Conservation (phyloP, 352 stramenopile genomes). For the Globisporangium splendens region DNA sequence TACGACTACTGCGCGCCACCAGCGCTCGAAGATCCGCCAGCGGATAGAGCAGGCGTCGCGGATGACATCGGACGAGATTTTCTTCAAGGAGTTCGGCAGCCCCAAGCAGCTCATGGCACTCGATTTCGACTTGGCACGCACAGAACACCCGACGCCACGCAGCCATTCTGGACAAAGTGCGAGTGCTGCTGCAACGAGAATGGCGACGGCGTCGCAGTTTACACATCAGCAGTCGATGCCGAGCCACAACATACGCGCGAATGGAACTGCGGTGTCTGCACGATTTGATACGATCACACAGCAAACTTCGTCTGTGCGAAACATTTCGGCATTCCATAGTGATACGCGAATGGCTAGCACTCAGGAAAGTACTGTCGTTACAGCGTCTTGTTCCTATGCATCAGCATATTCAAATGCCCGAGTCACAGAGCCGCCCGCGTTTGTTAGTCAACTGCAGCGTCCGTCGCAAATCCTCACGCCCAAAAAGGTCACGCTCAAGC, state of each 20-base stretch:
- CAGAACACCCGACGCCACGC: conserved; percentile 14
- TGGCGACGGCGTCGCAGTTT: too few relatives aligned
- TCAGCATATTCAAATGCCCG: background rate
- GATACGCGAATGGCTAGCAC: too few relatives aligned
- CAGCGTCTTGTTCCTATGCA: background rate
- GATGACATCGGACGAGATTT: conserved; percentile 51
- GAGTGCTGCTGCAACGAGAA: too few relatives aligned
- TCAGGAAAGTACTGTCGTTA: too few relatives aligned
- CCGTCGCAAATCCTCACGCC: conserved; percentile 45
- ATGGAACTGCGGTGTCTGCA: too few relatives aligned
- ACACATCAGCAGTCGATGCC: too few relatives aligned
- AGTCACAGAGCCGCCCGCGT: conserved; percentile 10
- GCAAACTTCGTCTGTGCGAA: too few relatives aligned
- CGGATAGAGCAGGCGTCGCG: conserved; percentile 44
- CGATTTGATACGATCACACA: too few relatives aligned
- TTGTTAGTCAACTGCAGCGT: conserved; percentile 40
- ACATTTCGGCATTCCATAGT: too few relatives aligned
- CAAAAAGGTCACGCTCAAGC: conserved; percentile 58
- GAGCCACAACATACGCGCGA: too few relatives aligned
- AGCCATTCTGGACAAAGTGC: background rate
- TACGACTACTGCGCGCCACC: conserved; percentile 4
- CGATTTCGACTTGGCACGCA: conserved; percentile 37
- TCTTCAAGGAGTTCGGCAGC: conserved; percentile 62
- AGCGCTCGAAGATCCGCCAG: conserved; percentile 37
- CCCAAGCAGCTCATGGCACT: conserved; percentile 38